These are phyloP conservation scores for Heterobasidion occidentale DNA, from an alignment of 1,284 basidiomycete species.

Conservation along the genomic window DNA sequence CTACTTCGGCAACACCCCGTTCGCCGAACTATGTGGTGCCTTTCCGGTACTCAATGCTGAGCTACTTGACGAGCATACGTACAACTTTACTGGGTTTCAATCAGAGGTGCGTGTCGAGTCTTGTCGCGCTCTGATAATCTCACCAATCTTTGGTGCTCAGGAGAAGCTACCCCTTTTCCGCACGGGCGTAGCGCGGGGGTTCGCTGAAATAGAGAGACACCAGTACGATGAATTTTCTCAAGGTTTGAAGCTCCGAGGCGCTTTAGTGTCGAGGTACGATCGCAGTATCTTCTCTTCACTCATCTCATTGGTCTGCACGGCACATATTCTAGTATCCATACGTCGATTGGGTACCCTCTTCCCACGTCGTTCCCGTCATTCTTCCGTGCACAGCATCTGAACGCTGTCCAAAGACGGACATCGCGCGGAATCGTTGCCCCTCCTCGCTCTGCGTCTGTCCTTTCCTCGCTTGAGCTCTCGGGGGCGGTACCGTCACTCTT, in stretches of 20 bases:
- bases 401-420: slow-evolving; percentile 3
- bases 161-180: neutral
- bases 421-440: slow-evolving; percentile 9
- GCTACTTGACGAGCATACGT: slow-evolving; percentile 22
- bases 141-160: neutral
- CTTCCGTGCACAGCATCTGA: slow-evolving; percentile 13
- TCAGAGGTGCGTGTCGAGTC: neutral
- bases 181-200: slow-evolving; percentile 9
- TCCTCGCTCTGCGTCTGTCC: slow-evolving; percentile 7
- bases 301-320: neutral
- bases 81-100: slow-evolving; percentile 36
- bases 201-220: slow-evolving; percentile 2
- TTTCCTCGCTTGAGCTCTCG: slow-evolving; percentile 20
- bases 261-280: neutral
- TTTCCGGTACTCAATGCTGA: slow-evolving; percentile 30
- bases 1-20: slow-evolving; percentile 43
- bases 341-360: slow-evolving; percentile 17
- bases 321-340: slow-evolving; percentile 17
- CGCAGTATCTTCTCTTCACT: neutral
- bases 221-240: slow-evolving; percentile 1
- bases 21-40: slow-evolving; percentile 50
- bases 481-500: slow-evolving; percentile 16
- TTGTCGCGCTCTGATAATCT: neutral
- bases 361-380: slow-evolving; percentile 21
- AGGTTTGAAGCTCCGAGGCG: neutral